Conservation (phyloP, 371 early-diverging fungal genomes). For the Dinochytrium kinnereticum region DNA sequence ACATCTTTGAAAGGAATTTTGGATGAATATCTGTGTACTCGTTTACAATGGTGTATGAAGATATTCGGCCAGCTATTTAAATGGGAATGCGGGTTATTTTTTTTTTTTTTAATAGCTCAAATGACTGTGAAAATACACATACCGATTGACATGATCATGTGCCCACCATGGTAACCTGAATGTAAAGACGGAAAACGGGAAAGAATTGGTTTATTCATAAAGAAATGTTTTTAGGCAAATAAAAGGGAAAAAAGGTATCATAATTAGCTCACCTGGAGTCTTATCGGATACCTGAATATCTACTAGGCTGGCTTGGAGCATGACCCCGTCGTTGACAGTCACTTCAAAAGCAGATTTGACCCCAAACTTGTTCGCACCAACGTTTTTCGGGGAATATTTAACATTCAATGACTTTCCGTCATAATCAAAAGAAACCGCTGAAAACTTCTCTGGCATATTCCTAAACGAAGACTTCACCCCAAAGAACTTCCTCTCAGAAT, state of each 20-base stretch:
- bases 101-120: no score
- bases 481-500: neutral
- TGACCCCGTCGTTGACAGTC: neutral
- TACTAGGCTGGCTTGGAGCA: neutral
- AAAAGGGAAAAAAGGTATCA: no score
- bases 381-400: neutral
- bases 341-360: neutral
- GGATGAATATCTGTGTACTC: neutral
- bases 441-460: slow-evolving; percentile 18
- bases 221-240: no score
- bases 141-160: neutral
- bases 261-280: neutral
- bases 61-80: neutral
- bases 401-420: neutral
- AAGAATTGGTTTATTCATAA: neutral
- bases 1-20: neutral
- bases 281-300: neutral
- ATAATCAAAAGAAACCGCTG: neutral
- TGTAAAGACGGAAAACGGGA: neutral
- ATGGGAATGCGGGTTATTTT: neutral
- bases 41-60: neutral
- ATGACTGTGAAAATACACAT: neutral
- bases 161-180: neutral
- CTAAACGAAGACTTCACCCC: slow-evolving; percentile 20
- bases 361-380: neutral